A percentile compares a stretch with the other conserved stretches of the same genome.
Evolutionary conservation across 768 basidiomycete genomes (phyloP).

Genomic region (Suillus hirtellus): DNA sequence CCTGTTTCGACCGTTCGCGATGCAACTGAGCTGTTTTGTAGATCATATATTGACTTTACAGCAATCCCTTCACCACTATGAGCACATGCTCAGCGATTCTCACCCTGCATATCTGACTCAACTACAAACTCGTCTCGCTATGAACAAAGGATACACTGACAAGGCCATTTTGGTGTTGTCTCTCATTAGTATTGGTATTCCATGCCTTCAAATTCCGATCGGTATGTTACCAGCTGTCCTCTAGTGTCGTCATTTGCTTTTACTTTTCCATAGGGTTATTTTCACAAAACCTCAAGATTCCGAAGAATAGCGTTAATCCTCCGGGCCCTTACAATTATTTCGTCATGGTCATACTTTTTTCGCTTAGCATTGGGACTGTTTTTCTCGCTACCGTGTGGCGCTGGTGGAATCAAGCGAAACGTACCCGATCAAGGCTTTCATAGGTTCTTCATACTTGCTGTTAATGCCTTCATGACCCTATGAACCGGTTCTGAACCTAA

Average conservation of each 20-base stretch:
- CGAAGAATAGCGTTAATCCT: constrained; percentile 45
- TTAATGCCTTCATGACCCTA: neutral
- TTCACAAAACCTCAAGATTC: constrained; percentile 67
- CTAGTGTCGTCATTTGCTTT: constrained; percentile 3
- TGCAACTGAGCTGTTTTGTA: constrained; percentile 29
- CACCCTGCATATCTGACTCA: constrained; percentile 86
- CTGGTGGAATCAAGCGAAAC: constrained; percentile 65
- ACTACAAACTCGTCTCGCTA: constrained; percentile 60
- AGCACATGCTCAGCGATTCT: constrained; percentile 84
- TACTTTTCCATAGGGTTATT: constrained; percentile 48
- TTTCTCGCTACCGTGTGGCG: constrained; percentile 52
- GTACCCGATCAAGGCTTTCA: constrained; percentile 28
- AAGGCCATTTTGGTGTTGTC: constrained; percentile 67
- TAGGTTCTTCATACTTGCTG: neutral
- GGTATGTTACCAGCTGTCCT: constrained; percentile 40
- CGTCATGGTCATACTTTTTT: constrained; percentile 49
- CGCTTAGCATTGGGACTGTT: constrained; percentile 42
- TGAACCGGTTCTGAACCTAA: neutral
- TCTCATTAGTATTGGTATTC: constrained; percentile 62
- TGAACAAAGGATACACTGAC: constrained; percentile 63
- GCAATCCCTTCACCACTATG: constrained; percentile 81
- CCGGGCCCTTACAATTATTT: constrained; percentile 52
- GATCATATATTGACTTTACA: constrained; percentile 91
- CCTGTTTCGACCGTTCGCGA: neutral
- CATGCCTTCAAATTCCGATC: constrained; percentile 61